These are phyloP conservation scores for Monosporozyma yasuniensis DNA, from an alignment of 805 yeast species.

Conservation along the genomic window DNA sequence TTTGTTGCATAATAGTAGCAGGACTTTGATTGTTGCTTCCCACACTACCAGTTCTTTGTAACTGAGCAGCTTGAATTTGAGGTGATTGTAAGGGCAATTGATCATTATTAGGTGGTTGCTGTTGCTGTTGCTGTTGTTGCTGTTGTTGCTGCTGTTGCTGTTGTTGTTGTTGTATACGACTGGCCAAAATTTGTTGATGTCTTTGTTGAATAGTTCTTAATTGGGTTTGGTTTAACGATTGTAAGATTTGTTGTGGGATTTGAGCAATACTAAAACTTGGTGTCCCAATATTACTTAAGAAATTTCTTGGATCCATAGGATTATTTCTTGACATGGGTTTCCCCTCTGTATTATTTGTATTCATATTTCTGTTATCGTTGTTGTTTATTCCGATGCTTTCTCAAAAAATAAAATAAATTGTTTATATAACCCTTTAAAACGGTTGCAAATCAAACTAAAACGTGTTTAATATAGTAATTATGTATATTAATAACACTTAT, in stretches of 20 bases:
- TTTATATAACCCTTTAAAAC: neutral
- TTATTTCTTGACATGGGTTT: neutral
- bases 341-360: neutral
- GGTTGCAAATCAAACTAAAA: neutral
- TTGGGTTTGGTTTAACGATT: slow-evolving; percentile 26
- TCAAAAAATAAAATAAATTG: neutral
- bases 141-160: slow-evolving; percentile 13
- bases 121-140: slow-evolving; percentile 6
- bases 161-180: slow-evolving; percentile 22
- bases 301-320: slow-evolving; percentile 3
- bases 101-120: neutral
- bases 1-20: slow-evolving; percentile 6
- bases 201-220: slow-evolving; percentile 29
- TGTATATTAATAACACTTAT: neutral
- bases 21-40: neutral
- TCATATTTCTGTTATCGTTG: slow-evolving; percentile 1
- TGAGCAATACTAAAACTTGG: slow-evolving; percentile 28
- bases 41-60: neutral
- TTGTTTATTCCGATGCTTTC: slow-evolving; percentile 2
- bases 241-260: slow-evolving; percentile 27
- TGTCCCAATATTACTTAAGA: slow-evolving; percentile 28
- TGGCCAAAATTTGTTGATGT: slow-evolving; percentile 27
- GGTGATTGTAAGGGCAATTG: neutral
- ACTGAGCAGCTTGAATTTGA: neutral
- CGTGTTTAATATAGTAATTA: neutral